Evolutionary conservation across 2,329 filamentous ascomycete genomes (phyloP).

Genomic region (Phialophora macrospora): DNA sequence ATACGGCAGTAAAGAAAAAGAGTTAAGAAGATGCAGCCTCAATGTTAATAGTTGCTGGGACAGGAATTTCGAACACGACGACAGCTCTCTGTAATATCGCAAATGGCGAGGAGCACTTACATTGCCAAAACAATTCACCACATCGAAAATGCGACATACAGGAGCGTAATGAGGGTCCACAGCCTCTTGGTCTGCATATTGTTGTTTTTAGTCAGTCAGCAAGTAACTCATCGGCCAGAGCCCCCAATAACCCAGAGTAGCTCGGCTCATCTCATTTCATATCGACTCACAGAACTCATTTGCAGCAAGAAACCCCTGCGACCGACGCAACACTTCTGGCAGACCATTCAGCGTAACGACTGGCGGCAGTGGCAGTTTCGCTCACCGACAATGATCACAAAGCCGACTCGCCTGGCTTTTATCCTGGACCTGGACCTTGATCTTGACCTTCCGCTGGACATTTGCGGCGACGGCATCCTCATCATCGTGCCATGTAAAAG

Average conservation of each 20-base stretch:
- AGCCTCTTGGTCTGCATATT: not conserved
- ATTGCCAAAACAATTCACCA: conserved; percentile 9
- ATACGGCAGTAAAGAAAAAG: too few species aligned
- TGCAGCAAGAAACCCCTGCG: conserved; percentile 4
- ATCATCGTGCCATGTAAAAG: not conserved
- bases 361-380: not conserved
- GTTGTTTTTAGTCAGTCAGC: too few species aligned
- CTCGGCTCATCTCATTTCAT: not conserved
- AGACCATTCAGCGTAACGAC: not conserved
- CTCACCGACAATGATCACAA: not conserved
- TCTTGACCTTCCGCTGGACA: not conserved
- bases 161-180: conserved; percentile 12
- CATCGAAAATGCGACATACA: conserved; percentile 5
- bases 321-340: conserved; percentile 2
- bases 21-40: too few species aligned
- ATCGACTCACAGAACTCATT: conserved; percentile 11
- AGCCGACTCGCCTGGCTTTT: not conserved
- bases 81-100: not conserved
- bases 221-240: not conserved
- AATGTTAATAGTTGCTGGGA: too few species aligned
- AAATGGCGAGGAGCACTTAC: not conserved
- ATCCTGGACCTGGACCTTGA: not conserved
- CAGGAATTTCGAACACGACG: too few species aligned
- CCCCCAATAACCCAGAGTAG: not conserved
- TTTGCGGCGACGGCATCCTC: not conserved